These are phyloP conservation scores for Globisporangium cylindrosporum DNA, from an alignment of 352 stramenopile genomes.

Conservation along the genomic window DNA sequence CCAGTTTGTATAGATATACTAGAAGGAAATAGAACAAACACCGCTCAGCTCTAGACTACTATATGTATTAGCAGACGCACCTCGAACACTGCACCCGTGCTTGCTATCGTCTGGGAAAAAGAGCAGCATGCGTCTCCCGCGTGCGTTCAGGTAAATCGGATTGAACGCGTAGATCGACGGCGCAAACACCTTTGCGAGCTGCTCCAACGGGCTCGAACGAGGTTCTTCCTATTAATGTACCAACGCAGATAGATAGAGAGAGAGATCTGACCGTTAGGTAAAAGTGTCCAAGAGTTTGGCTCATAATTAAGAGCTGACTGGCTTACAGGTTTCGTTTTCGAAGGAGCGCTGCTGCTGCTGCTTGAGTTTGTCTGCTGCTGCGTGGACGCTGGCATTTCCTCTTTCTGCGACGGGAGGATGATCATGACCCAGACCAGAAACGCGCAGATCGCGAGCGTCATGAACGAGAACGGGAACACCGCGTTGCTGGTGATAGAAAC, in stretches of 20 bases:
- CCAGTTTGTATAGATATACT: not conserved
- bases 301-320: not conserved
- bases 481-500: conserved; percentile 19
- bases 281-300: not conserved
- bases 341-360: conserved; percentile 2
- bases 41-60: no score
- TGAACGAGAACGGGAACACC: conserved; percentile 48
- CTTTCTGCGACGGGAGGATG: conserved; percentile 29
- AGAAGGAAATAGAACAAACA: no score
- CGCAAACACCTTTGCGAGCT: conserved; percentile 66
- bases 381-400: not conserved
- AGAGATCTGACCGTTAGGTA: not conserved
- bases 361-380: conserved; percentile 1
- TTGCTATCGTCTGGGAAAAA: conserved; percentile 55
- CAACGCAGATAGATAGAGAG: not conserved
- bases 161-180: conserved; percentile 72
- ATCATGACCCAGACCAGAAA: conserved; percentile 46
- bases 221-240: conserved; percentile 14
- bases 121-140: conserved; percentile 50
- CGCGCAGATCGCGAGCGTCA: conserved; percentile 32
- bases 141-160: conserved; percentile 56
- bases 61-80: conserved; percentile 18
- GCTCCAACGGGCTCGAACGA: conserved; percentile 33
- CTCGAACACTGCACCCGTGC: conserved; percentile 52
- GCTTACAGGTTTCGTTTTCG: not conserved